A percentile compares a stretch with the other conserved stretches of the same genome.
Evolutionary conservation across 805 yeast genomes (phyloP).

Genomic region (Ogataea pignaliae): DNA sequence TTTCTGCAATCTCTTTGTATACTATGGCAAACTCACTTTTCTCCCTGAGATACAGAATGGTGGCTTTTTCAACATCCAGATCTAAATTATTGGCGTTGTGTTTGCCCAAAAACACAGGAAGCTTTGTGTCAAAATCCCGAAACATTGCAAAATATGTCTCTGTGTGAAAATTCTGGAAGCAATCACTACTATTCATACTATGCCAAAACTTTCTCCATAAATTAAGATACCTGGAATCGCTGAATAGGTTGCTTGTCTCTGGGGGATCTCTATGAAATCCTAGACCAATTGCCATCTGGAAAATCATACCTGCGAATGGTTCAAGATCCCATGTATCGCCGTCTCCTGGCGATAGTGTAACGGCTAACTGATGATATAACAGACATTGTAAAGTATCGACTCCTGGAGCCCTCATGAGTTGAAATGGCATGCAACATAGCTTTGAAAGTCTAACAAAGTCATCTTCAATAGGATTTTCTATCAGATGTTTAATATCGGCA

Average conservation of each 20-base stretch:
- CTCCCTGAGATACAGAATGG: conserved; percentile 30
- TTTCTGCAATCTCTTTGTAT: conserved; percentile 27
- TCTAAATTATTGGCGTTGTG: conserved; percentile 32
- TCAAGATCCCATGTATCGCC: conserved; percentile 39
- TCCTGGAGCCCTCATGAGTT: conserved; percentile 34
- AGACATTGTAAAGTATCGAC: conserved; percentile 40
- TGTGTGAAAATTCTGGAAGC: conserved; percentile 36
- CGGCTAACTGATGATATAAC: conserved; percentile 37
- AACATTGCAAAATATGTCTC: conserved; percentile 27
- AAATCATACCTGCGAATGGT: conserved; percentile 32
- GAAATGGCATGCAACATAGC: conserved; percentile 37
- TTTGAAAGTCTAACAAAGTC: conserved; percentile 36
- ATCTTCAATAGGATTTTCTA: conserved; percentile 36
- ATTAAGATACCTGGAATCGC: conserved; percentile 36
- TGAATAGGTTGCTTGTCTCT: conserved; percentile 15
- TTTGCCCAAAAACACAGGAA: conserved; percentile 34
- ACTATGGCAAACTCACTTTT: conserved; percentile 29
- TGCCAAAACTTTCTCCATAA: conserved; percentile 60
- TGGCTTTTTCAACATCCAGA: conserved; percentile 33
- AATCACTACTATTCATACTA: conserved; percentile 39
- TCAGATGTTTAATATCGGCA: conserved; percentile 28
- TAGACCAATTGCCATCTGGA: conserved; percentile 41
- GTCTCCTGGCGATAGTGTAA: conserved; percentile 42
- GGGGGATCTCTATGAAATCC: conserved; percentile 49
- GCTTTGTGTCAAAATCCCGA: conserved; percentile 38